phyloP scores from a whole-genome alignment of 2,329 filamentous ascomycete genomes.

The Fusarium albidum region DNA sequence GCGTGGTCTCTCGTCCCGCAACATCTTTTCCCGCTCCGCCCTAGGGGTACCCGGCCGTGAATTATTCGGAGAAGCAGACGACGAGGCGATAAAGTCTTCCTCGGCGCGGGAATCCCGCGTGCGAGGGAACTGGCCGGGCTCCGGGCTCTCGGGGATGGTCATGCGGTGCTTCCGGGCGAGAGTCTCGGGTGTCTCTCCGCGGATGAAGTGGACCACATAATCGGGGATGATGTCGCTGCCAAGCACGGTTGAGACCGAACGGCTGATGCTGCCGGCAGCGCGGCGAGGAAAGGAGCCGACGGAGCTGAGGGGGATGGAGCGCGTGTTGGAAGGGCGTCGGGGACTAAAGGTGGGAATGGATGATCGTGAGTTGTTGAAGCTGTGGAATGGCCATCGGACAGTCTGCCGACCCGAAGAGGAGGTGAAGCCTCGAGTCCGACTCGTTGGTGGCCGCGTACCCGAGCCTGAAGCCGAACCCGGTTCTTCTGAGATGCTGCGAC shows the following conservation, averaged over 20 bases:
- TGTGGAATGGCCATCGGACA: conserved; percentile 40
- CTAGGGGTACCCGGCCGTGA: conserved; percentile 34
- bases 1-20: conserved; percentile 33
- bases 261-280: conserved; percentile 40
- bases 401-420: conserved; percentile 39
- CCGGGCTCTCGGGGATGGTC: conserved; percentile 37
- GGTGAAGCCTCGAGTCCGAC: conserved; percentile 39
- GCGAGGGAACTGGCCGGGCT: conserved; percentile 36
- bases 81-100: conserved; percentile 19
- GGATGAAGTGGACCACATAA: conserved; percentile 63
- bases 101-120: conserved; percentile 24
- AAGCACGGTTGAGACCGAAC: conserved; percentile 44
- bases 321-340: conserved; percentile 30
- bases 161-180: conserved; percentile 53
- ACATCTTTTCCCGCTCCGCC: conserved; percentile 40
- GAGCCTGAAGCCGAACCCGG: conserved; percentile 29
- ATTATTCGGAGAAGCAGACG: conserved; percentile 17
- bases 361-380: conserved; percentile 39
- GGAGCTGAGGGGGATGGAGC: conserved; percentile 33
- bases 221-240: conserved; percentile 60
- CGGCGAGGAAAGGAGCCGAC: conserved; percentile 34
- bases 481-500: conserved; percentile 36
- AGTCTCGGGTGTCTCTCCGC: conserved; percentile 63
- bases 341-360: conserved; percentile 32
- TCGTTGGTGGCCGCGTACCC: conserved; percentile 26